Evolutionary conservation across 78 protist genomes (phyloP).

Genomic region (Polysphondylium violaceum): DNA sequence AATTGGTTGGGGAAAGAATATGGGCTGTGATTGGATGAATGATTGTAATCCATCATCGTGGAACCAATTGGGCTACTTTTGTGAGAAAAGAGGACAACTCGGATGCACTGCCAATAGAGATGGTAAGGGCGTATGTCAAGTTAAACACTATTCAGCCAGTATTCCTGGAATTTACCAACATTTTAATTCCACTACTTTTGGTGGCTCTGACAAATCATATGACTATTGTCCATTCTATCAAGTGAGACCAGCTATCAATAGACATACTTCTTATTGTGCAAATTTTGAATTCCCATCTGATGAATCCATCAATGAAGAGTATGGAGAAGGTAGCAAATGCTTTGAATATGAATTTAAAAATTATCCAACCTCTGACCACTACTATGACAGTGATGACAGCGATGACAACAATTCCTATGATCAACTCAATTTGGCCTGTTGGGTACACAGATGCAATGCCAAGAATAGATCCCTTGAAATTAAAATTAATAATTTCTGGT

Average conservation of each 20-base stretch:
- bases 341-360: constrained; percentile 25
- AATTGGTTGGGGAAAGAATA: constrained; percentile 30
- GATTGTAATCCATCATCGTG: constrained; percentile 27
- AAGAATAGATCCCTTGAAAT: neutral
- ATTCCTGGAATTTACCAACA: constrained; percentile 51
- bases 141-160: neutral
- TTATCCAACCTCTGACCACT: neutral
- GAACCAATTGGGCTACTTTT: constrained; percentile 37
- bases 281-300: neutral
- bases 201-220: constrained; percentile 43
- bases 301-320: constrained; percentile 8
- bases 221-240: constrained; percentile 59
- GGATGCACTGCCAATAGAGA: constrained; percentile 59
- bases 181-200: constrained; percentile 19
- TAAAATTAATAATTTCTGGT: constrained; percentile 3
- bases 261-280: neutral
- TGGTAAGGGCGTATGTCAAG: constrained; percentile 45
- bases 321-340: constrained; percentile 40
- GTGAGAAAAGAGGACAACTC: neutral
- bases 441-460: constrained; percentile 25
- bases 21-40: constrained; percentile 42
- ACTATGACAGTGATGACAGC: neutral
- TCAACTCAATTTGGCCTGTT: constrained; percentile 4
- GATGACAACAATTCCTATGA: neutral
- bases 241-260: neutral